phyloP scores from a whole-genome alignment of 2,329 filamentous ascomycete genomes.

The Neopestalotiopsis clavispora region DNA sequence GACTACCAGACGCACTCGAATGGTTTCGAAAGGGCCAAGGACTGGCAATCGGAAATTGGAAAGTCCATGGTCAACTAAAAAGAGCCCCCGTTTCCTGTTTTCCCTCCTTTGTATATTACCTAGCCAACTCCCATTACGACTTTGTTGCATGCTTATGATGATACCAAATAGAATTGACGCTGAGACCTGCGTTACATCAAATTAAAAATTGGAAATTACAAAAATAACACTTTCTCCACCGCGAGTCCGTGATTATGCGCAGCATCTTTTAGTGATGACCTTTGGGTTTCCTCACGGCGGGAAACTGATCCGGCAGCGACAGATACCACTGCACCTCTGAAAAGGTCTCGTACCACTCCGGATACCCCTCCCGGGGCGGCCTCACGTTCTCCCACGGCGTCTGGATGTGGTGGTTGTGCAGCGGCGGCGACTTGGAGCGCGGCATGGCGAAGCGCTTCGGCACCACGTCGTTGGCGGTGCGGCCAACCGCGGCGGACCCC shows the following conservation, averaged over 20 bases:
- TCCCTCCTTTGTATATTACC: conserved; percentile 13
- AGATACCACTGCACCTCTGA: conserved; percentile 2
- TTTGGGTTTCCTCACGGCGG: neutral
- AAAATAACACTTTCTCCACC: neutral
- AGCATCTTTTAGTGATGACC: neutral
- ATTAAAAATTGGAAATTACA: neutral
- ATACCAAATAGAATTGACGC: conserved; percentile 10
- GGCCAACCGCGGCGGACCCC: neutral
- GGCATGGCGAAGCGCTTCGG: neutral
- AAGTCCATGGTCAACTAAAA: conserved; percentile 35
- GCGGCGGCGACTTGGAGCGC: neutral
- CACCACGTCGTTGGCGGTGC: conserved; percentile 1
- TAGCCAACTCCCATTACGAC: neutral
- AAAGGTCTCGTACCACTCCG: neutral
- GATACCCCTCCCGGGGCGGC: neutral
- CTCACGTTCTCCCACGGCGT: conserved; percentile 5
- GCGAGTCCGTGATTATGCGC: conserved; percentile 22
- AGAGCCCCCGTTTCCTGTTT: too few species aligned
- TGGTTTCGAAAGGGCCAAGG: conserved; percentile 71
- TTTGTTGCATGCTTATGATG: conserved; percentile 2
- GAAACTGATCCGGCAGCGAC: neutral
- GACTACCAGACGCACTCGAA: conserved; percentile 70
- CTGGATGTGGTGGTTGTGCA: neutral
- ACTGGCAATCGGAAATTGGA: conserved; percentile 68
- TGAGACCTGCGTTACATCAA: neutral